A percentile compares a stretch with the other conserved stretches of the same genome.
Evolutionary conservation across 805 yeast genomes (phyloP).

Genomic region (Ogataea paradorogensis): DNA sequence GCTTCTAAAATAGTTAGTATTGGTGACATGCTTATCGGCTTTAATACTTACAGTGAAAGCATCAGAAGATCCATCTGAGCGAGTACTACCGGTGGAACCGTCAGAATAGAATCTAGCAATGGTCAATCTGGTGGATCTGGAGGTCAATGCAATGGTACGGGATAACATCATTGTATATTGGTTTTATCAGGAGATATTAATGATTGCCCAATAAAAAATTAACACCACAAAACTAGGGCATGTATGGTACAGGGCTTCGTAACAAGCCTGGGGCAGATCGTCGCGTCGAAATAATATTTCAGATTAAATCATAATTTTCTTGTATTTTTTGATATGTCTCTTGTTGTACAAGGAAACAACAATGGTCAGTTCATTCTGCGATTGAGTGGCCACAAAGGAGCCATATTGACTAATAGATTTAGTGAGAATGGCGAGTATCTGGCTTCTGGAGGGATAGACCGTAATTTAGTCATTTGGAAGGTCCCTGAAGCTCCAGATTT

Average conservation of each 20-base stretch:
- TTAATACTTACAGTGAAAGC: slow-evolving; percentile 50
- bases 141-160: slow-evolving; percentile 36
- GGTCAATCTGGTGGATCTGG: slow-evolving; percentile 28
- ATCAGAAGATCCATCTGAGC: slow-evolving; percentile 53
- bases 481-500: slow-evolving; percentile 14
- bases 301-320: too few relatives aligned
- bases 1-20: slow-evolving; percentile 44
- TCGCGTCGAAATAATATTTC: slow-evolving; percentile 7
- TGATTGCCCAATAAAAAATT: slow-evolving; percentile 11
- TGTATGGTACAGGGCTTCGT: slow-evolving; percentile 7
- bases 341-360: slow-evolving; percentile 2
- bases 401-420: slow-evolving; percentile 53
- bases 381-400: slow-evolving; percentile 51
- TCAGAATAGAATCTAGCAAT: slow-evolving; percentile 42
- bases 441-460: slow-evolving; percentile 65
- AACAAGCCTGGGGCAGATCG: slow-evolving; percentile 7
- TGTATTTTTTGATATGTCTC: slow-evolving; percentile 3
- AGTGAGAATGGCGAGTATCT: slow-evolving; percentile 47
- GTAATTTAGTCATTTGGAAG: slow-evolving; percentile 37
- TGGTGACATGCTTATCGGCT: neutral
- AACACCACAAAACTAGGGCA: slow-evolving; percentile 1
- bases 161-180: slow-evolving; percentile 28
- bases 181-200: neutral
- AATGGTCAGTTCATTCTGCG: slow-evolving; percentile 25
- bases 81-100: slow-evolving; percentile 61